A percentile compares a stretch with the other conserved stretches of the same genome.
Conservation (phyloP, 345 rosid genomes). For the Crucihimalaya himalaica region DNA sequence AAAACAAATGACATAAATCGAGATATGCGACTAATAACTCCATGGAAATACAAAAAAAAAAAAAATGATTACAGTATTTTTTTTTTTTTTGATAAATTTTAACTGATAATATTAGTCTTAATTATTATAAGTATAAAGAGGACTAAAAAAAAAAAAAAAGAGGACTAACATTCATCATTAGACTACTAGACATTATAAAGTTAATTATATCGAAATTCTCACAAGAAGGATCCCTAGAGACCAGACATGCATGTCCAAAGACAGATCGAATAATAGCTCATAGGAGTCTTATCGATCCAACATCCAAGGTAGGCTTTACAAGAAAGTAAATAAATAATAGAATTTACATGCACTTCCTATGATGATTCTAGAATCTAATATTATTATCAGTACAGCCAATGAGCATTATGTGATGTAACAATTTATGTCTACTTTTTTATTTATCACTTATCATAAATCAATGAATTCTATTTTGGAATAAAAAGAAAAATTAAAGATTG, state of each 20-base stretch:
- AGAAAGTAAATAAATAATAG: conserved; percentile 17
- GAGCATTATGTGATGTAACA: conserved; percentile 38
- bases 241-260: conserved; percentile 46
- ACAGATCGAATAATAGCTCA: conserved; percentile 37
- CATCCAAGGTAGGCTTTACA: conserved; percentile 38
- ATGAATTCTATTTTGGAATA: neutral
- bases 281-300: conserved; percentile 40
- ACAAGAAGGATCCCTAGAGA: conserved; percentile 42
- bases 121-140: conserved; percentile 19
- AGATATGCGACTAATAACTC: neutral
- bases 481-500: conserved; percentile 15
- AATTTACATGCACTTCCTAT: conserved; percentile 19
- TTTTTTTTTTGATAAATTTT: neutral
- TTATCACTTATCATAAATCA: conserved; percentile 6
- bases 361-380: conserved; percentile 26
- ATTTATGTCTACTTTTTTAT: conserved; percentile 13
- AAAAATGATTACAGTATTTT: neutral
- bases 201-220: conserved; percentile 23
- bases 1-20: neutral
- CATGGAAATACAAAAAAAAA: neutral
- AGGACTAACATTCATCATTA: conserved; percentile 39
- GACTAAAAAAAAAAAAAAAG: conserved; percentile 30
- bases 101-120: neutral
- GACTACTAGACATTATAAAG: conserved; percentile 33
- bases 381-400: conserved; percentile 29